A percentile compares a stretch with the other conserved stretches of the same genome.
These are phyloP conservation scores for Termitomyces titanicus DNA, from an alignment of 768 basidiomycete species.

Conservation along the genomic window DNA sequence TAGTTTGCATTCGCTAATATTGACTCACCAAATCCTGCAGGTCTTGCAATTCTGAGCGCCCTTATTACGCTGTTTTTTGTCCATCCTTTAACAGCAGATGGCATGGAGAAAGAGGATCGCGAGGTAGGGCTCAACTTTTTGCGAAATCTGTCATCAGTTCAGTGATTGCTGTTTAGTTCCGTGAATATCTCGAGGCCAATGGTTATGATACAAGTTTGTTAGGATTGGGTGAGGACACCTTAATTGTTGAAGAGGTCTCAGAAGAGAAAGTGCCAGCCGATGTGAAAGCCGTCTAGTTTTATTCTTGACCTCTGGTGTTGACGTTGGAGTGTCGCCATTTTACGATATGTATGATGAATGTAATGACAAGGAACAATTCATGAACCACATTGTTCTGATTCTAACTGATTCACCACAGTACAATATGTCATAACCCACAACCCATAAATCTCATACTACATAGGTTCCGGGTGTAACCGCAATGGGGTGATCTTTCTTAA, in stretches of 20 bases:
- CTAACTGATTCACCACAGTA: too few relatives aligned
- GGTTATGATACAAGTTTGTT: slow-evolving; percentile 78
- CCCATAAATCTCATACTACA: too few relatives aligned
- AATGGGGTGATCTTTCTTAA: too few relatives aligned
- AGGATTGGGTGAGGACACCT: slow-evolving; percentile 44
- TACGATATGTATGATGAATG: neutral
- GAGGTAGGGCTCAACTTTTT: slow-evolving; percentile 34
- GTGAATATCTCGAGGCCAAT: slow-evolving; percentile 71
- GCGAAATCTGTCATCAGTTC: neutral
- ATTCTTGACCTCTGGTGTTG: neutral
- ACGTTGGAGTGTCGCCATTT: neutral
- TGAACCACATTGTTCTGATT: neutral
- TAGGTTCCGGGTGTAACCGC: too few relatives aligned
- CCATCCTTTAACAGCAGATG: slow-evolving; percentile 68
- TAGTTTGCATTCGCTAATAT: neutral
- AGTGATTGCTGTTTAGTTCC: slow-evolving; percentile 49
- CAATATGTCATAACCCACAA: too few relatives aligned
- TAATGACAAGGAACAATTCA: neutral
- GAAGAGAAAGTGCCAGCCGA: slow-evolving; percentile 17
- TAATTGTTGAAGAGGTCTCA: slow-evolving; percentile 18
- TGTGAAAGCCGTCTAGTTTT: slow-evolving; percentile 5
- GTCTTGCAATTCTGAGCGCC: slow-evolving; percentile 77
- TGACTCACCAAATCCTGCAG: slow-evolving; percentile 22
- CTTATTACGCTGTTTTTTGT: slow-evolving; percentile 70
- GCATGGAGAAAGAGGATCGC: slow-evolving; percentile 75